Conservation (phyloP, 768 basidiomycete species). For the Panus rudis region DNA sequence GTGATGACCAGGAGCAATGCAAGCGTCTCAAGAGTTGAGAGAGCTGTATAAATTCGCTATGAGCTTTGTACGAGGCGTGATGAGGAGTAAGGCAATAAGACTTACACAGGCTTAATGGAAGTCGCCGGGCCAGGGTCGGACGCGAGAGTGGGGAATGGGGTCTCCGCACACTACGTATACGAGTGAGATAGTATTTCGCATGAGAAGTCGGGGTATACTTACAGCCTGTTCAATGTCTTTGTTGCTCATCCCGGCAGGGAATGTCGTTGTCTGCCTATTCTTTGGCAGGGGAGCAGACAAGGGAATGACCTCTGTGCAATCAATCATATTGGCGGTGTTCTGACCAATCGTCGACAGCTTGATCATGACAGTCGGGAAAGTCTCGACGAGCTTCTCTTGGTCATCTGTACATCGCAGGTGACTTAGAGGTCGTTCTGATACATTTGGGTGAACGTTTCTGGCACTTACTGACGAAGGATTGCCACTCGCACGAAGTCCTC, state of each 20-base stretch:
- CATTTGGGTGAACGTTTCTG: background rate
- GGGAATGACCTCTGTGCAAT: constrained; percentile 14
- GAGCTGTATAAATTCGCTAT: too few relatives aligned
- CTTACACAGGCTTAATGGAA: constrained; percentile 28
- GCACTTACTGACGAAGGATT: constrained; percentile 10
- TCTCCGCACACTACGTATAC: constrained; percentile 9
- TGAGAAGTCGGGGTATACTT: too few relatives aligned
- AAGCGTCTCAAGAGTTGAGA: too few relatives aligned
- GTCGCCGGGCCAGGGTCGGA: constrained; percentile 25
- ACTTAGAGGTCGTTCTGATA: background rate
- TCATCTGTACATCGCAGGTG: constrained; percentile 7
- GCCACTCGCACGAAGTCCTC: constrained; percentile 13
- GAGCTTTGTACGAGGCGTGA: too few relatives aligned
- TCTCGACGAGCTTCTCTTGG: constrained; percentile 13
- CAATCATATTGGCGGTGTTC: constrained; percentile 6
- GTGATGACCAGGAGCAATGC: too few relatives aligned
- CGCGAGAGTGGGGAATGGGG: constrained; percentile 14
- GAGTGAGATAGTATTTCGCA: too few relatives aligned
- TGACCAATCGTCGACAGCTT: constrained; percentile 11
- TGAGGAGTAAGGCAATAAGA: background rate
- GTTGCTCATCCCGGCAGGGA: constrained; percentile 19
- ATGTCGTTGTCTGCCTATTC: constrained; percentile 5
- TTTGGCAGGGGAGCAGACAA: constrained; percentile 3
- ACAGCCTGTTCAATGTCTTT: constrained; percentile 20
- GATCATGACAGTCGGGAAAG: constrained; percentile 10